Evolutionary conservation across 2,329 filamentous ascomycete species (phyloP).

Genomic region (Ophiostoma piceae): DNA sequence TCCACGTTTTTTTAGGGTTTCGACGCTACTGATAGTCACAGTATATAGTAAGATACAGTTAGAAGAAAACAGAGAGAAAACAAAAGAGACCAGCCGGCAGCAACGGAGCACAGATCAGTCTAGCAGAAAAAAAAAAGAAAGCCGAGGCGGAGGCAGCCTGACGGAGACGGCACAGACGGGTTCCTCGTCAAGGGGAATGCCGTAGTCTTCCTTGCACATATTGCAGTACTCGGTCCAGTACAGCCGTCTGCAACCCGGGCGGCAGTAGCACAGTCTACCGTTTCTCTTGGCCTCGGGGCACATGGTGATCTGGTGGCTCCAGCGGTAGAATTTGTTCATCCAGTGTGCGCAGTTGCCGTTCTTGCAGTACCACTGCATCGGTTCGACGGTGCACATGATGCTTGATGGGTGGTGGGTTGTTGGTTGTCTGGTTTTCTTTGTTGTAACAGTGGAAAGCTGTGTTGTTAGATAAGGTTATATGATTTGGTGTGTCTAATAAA

Average conservation of each 20-base stretch:
- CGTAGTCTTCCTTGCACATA: neutral
- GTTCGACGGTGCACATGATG: neutral
- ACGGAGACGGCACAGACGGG: no score
- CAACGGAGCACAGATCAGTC: neutral
- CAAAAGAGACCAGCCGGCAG: neutral
- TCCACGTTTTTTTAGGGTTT: neutral
- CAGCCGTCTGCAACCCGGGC: neutral
- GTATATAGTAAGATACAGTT: neutral
- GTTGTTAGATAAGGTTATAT: neutral
- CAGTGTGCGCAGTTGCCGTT: neutral
- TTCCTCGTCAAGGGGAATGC: neutral
- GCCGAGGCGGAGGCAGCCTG: no score
- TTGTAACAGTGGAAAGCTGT: neutral
- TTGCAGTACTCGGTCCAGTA: neutral
- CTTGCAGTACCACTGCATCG: slow-evolving; percentile 9
- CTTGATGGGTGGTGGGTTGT: neutral
- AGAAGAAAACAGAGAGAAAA: neutral
- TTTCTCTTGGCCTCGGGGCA: neutral
- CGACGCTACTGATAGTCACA: neutral
- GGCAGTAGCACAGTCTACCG: neutral
- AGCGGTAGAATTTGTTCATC: neutral
- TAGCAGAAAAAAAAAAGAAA: neutral
- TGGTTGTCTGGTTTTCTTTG: neutral
- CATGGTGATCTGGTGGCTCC: neutral
- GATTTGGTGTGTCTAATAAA: neutral